Percentiles rank a stretch among this genome's conserved stretches.
Evolutionary conservation across 2,329 filamentous ascomycete species (phyloP).

Genomic region (Beauveria varroae): DNA sequence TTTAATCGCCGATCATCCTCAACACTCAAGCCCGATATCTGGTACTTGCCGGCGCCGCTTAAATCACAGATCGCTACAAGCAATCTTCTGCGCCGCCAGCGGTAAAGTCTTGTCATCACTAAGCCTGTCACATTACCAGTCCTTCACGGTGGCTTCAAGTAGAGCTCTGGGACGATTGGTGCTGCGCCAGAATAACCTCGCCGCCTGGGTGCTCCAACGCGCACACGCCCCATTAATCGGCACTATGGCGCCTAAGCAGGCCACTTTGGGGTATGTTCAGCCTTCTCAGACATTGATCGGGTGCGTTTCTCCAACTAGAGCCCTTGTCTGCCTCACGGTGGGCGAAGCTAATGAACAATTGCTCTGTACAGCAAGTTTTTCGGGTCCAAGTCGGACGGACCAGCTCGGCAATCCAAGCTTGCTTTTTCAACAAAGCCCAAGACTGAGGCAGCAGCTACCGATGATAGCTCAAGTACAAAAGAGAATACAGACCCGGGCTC

Average conservation of each 20-base stretch:
- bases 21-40: background rate
- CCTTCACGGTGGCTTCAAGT: constrained; percentile 8
- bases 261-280: constrained; percentile 82
- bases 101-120: background rate
- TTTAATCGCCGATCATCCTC: background rate
- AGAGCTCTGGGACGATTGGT: constrained; percentile 6
- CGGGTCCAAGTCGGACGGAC: constrained; percentile 46
- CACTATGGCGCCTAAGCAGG: constrained; percentile 57
- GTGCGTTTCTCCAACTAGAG: constrained; percentile 40
- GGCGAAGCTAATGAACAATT: background rate
- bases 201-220: background rate
- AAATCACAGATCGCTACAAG: background rate
- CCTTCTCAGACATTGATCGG: constrained; percentile 65
- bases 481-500: constrained; percentile 31
- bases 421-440: constrained; percentile 59
- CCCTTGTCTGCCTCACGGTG: background rate
- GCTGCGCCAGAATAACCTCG: background rate
- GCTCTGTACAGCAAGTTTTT: constrained; percentile 70
- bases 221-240: background rate
- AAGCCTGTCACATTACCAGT: background rate
- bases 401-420: constrained; percentile 69
- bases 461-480: constrained; percentile 24
- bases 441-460: constrained; percentile 22
- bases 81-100: background rate
- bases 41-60: no score